These are phyloP conservation scores for Rubroboletus satanas DNA, from an alignment of 768 basidiomycete species.

Conservation along the genomic window DNA sequence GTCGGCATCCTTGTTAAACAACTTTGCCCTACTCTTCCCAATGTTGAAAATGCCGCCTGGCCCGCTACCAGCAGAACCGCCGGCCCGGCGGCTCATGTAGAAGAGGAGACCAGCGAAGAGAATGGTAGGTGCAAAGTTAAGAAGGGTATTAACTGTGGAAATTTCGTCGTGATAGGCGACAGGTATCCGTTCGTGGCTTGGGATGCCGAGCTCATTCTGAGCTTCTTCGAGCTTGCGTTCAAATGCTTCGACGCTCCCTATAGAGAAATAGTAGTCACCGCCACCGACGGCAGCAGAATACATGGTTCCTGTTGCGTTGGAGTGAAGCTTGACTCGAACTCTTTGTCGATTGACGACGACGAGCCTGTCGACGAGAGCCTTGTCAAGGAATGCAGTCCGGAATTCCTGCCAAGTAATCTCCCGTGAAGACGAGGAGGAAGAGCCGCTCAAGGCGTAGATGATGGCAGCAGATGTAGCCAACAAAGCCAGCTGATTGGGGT, in stretches of 20 bases:
- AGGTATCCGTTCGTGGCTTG: conserved; percentile 88
- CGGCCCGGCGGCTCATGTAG: conserved; percentile 77
- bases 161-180: conserved; percentile 97
- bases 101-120: conserved; percentile 87
- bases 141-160: conserved; percentile 71
- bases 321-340: conserved; percentile 90
- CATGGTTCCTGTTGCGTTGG: conserved; percentile 79
- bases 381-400: conserved; percentile 93
- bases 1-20: conserved; percentile 97
- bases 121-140: conserved; percentile 94
- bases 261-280: conserved; percentile 88
- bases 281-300: conserved; percentile 56
- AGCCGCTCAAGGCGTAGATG: conserved; percentile 55
- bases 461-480: conserved; percentile 59
- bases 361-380: conserved; percentile 92
- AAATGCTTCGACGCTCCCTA: conserved; percentile 95
- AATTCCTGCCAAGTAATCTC: conserved; percentile 99
- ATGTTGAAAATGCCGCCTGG: conserved; percentile 95
- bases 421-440: conserved; percentile 50
- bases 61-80: conserved; percentile 53
- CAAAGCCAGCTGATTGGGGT: conserved; percentile 53
- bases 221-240: conserved; percentile 94
- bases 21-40: conserved; percentile 89
- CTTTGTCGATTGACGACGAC: conserved; percentile 86
- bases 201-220: conserved; percentile 88